Base-by-base conservation (phyloP, 805 yeast genomes). In the Pichia thaimueangensis region DNA sequence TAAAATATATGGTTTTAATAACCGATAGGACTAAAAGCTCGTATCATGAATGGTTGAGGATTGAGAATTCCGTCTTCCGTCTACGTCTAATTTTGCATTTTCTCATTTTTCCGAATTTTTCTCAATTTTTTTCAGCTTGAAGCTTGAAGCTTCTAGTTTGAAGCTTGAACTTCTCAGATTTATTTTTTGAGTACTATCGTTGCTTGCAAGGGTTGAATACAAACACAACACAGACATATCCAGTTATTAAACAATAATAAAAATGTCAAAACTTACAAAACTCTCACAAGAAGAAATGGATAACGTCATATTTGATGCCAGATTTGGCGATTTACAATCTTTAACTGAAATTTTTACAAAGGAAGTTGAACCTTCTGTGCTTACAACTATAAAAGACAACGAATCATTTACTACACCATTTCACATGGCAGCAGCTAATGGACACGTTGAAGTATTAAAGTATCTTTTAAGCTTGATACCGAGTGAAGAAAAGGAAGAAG, bases 351-450 rank as follows among this genome's bases (percentile, higher is more conserved):
- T 85, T 31, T 83, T 93, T 53, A 67, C 73, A 15, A 76, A 75
- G 41, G 68, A 57, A 42, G 66, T 75, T 39, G 73, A 76, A 38
- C 70, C 81, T 2, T 57, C 58, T 1, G 54, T 65, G 47, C 47
- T 70, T 55, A 49, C 57, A 47, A 57, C 52, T 5, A 79, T 83
- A 50, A 69, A 70, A 49, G 95, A 89, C 52, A 80, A 78, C 36
- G 67, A 60, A 41, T 71, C 89, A 2, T 60, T 71, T 30, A 76
- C 85, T 39, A 86, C 96, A 0, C 83, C 95, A 7, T 65, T 93
- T 38, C 99, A 93, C 59, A 86, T 86, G 89, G 97, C 97, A 0
- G 80, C 94, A 20, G 98, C 94, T 22, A 93, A 93, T 63, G 98
- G 97, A 1, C 95, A 91, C 59, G 49, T 67, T 5, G 88, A 80